Percentiles rank a stretch among this genome's conserved stretches.
Conservation (phyloP, 164 flowering plant genomes). For the Chimonanthus praecox region DNA sequence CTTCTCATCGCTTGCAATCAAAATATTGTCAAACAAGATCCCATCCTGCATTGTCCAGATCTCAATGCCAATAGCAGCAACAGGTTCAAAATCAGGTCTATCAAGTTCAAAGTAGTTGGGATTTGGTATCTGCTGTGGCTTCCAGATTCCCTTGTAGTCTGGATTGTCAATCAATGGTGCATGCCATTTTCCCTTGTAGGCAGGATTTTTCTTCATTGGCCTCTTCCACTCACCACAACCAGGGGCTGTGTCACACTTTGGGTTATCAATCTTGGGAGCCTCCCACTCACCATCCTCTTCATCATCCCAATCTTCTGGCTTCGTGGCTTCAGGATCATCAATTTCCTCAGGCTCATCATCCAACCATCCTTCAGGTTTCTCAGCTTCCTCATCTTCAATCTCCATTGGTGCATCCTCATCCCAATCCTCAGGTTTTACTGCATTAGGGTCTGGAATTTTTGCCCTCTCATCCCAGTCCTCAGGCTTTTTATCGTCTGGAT, state of each 20-base stretch:
- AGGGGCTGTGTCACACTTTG: slow-evolving; percentile 74
- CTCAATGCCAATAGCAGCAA: slow-evolving; percentile 93
- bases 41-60: slow-evolving; percentile 99
- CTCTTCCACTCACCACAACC: slow-evolving; percentile 70
- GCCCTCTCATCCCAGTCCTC: slow-evolving; percentile 99
- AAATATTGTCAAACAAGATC: slow-evolving; percentile 77
- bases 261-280: slow-evolving; percentile 92
- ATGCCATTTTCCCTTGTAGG: slow-evolving; percentile 11
- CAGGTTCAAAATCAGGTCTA: slow-evolving; percentile 73
- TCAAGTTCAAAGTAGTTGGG: slow-evolving; percentile 31
- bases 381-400: slow-evolving; percentile 89
- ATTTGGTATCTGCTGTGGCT: slow-evolving; percentile 16
- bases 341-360: slow-evolving; percentile 97
- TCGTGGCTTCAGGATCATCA: slow-evolving; percentile 88
- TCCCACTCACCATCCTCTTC: slow-evolving; percentile 99
- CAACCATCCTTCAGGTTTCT: slow-evolving; percentile 97
- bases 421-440: slow-evolving; percentile 94
- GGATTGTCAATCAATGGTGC: slow-evolving; percentile 8
- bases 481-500: slow-evolving; percentile 92
- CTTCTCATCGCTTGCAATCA: slow-evolving; percentile 70
- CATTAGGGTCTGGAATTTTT: slow-evolving; percentile 82
- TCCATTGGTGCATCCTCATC: slow-evolving; percentile 97
- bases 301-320: slow-evolving; percentile 99
- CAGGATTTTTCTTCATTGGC: slow-evolving; percentile 8
- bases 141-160: slow-evolving; percentile 10